These are phyloP conservation scores for Pseudogymnoascus sp. DNA, from an alignment of 2,329 filamentous ascomycete species.

Conservation along the genomic window DNA sequence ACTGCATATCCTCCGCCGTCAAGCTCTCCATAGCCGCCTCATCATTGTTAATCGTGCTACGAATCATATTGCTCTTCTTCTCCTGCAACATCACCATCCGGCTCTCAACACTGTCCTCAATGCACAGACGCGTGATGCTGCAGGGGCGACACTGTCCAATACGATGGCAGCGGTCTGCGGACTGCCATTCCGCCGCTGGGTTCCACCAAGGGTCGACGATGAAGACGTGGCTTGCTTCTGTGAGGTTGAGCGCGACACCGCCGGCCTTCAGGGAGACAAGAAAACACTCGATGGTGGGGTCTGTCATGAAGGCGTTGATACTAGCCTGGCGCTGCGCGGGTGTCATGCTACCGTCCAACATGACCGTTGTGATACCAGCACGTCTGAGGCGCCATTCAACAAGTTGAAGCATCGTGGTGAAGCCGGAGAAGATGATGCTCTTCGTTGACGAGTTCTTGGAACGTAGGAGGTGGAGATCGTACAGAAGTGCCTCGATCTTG, in stretches of 20 bases:
- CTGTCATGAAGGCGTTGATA: slow-evolving; percentile 95
- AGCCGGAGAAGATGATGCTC: slow-evolving; percentile 95
- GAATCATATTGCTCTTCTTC: slow-evolving; percentile 98
- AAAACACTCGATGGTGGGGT: slow-evolving; percentile 90
- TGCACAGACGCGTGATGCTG: slow-evolving; percentile 87
- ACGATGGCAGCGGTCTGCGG: slow-evolving; percentile 85
- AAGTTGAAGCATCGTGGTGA: slow-evolving; percentile 93
- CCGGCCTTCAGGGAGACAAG: slow-evolving; percentile 93
- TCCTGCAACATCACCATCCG: slow-evolving; percentile 94
- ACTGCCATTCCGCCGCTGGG: slow-evolving; percentile 99
- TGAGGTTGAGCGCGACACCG: slow-evolving; percentile 90
- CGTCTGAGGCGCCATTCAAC: slow-evolving; percentile 95
- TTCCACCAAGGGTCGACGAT: slow-evolving; percentile 99
- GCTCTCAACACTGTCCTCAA: slow-evolving; percentile 94
- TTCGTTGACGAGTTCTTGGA: slow-evolving; percentile 92
- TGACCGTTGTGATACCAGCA: slow-evolving; percentile 96
- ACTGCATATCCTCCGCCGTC: slow-evolving; percentile 88
- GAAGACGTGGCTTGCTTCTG: slow-evolving; percentile 89
- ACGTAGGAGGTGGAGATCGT: slow-evolving; percentile 85
- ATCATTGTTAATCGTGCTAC: slow-evolving; percentile 92
- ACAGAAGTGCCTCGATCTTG: slow-evolving; percentile 94
- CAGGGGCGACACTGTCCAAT: slow-evolving; percentile 94
- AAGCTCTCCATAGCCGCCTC: slow-evolving; percentile 86
- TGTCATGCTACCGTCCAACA: slow-evolving; percentile 97
- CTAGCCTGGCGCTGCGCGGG: slow-evolving; percentile 87